These are phyloP conservation scores for Oryza meridionalis DNA, from an alignment of 176 grass and related monocot genomes.

Conservation along the genomic window DNA sequence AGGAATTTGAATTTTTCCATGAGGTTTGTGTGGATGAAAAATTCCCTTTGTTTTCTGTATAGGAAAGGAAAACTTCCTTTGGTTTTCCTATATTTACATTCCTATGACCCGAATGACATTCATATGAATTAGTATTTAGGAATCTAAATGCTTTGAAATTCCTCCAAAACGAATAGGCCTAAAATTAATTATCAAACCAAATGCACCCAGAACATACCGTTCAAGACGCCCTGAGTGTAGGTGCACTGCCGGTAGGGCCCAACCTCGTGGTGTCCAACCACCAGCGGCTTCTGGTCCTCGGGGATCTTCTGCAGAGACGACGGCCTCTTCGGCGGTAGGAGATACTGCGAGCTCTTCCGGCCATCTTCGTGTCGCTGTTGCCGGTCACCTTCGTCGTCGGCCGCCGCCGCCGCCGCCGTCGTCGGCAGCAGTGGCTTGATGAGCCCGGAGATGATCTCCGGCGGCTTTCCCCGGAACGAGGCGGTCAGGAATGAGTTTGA, in stretches of 20 bases:
- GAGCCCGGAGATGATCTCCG: slow-evolving; percentile 52
- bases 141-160: too few species aligned
- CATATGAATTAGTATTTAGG: too few species aligned
- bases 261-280: slow-evolving; percentile 51
- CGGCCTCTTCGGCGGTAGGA: slow-evolving; percentile 52
- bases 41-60: too few species aligned
- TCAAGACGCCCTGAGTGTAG: slow-evolving; percentile 65
- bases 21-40: too few species aligned
- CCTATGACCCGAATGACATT: too few species aligned
- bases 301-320: slow-evolving; percentile 64
- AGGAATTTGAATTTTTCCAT: too few species aligned
- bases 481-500: slow-evolving; percentile 70
- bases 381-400: not conserved
- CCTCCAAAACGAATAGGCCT: too few species aligned
- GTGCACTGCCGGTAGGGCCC: slow-evolving; percentile 46
- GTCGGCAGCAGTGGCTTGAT: slow-evolving; percentile 61
- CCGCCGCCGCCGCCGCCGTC: not conserved
- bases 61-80: too few species aligned
- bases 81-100: too few species aligned
- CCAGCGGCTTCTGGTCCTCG: slow-evolving; percentile 42
- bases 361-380: slow-evolving; percentile 39
- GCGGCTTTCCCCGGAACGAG: slow-evolving; percentile 67
- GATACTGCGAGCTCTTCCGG: slow-evolving; percentile 58
- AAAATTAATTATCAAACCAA: too few species aligned
- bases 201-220: slow-evolving; percentile 43